Evolutionary conservation across 2,329 filamentous ascomycete species (phyloP).

Genomic region (Beauveria varroae): DNA sequence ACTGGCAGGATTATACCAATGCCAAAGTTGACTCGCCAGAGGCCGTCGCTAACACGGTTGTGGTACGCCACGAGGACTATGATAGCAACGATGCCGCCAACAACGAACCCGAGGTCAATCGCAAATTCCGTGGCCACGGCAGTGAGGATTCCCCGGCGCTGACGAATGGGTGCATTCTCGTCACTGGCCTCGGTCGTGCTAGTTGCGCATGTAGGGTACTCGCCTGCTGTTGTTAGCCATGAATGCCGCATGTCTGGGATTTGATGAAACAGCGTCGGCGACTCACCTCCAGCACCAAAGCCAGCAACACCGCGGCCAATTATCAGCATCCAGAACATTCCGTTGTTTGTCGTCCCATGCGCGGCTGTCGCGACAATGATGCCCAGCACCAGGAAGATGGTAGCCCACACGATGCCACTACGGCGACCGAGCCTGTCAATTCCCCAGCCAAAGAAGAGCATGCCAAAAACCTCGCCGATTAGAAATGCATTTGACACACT

Average conservation of each 20-base stretch:
- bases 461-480: conserved; percentile 34
- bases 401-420: conserved; percentile 36
- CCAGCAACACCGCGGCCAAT: conserved; percentile 39
- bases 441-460: conserved; percentile 31
- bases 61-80: conserved; percentile 34
- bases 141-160: conserved; percentile 22
- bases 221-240: conserved; percentile 13
- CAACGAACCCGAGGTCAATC: conserved; percentile 27
- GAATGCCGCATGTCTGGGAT: too few species aligned
- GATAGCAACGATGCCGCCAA: conserved; percentile 35
- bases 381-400: conserved; percentile 37
- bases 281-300: conserved; percentile 33
- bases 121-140: conserved; percentile 37
- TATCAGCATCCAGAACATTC: conserved; percentile 45
- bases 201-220: conserved; percentile 23
- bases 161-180: conserved; percentile 19
- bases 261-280: too few species aligned
- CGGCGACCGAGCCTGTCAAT: conserved; percentile 40
- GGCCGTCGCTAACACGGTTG: conserved; percentile 27
- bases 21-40: conserved; percentile 34
- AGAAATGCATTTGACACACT: conserved; percentile 32
- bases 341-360: conserved; percentile 31
- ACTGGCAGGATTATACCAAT: conserved; percentile 29
- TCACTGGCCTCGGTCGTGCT: conserved; percentile 23
- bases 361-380: conserved; percentile 36